These are phyloP conservation scores for Coprinellus micaceus DNA, from an alignment of 768 basidiomycete genomes.

Conservation along the genomic window DNA sequence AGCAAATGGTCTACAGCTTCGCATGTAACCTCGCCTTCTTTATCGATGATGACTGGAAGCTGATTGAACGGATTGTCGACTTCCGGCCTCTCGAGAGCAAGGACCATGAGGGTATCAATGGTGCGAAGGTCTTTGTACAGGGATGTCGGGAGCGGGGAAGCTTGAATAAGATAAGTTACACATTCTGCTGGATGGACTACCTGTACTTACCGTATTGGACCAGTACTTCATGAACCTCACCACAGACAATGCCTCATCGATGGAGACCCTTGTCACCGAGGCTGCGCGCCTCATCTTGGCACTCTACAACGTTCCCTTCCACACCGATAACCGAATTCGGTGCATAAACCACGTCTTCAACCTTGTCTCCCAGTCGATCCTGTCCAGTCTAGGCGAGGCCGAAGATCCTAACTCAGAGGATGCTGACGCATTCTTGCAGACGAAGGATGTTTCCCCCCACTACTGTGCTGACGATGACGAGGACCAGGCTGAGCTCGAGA, in stretches of 20 bases:
- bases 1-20: slow-evolving; percentile 31
- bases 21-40: slow-evolving; percentile 26
- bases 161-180: slow-evolving; percentile 33
- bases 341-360: slow-evolving; percentile 34
- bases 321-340: slow-evolving; percentile 29
- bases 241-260: slow-evolving; percentile 31
- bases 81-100: slow-evolving; percentile 30
- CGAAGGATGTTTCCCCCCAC: slow-evolving; percentile 29
- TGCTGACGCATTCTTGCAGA: slow-evolving; percentile 22
- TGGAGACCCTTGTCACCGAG: slow-evolving; percentile 29
- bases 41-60: slow-evolving; percentile 29
- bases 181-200: background rate
- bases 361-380: slow-evolving; percentile 32
- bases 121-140: slow-evolving; percentile 25
- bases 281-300: slow-evolving; percentile 16
- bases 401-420: slow-evolving; percentile 23
- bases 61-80: slow-evolving; percentile 31
- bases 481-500: slow-evolving; percentile 11
- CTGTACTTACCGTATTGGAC: slow-evolving; percentile 7
- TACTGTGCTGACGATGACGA: slow-evolving; percentile 23
- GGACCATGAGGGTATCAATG: slow-evolving; percentile 30
- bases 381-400: slow-evolving; percentile 21
- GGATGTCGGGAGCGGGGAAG: slow-evolving; percentile 18
- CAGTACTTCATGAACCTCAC: slow-evolving; percentile 21
- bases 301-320: no score